Evolutionary conservation across 495 filamentous ascomycete genomes (phyloP).

Genomic region (Alectoria sarmentosa): DNA sequence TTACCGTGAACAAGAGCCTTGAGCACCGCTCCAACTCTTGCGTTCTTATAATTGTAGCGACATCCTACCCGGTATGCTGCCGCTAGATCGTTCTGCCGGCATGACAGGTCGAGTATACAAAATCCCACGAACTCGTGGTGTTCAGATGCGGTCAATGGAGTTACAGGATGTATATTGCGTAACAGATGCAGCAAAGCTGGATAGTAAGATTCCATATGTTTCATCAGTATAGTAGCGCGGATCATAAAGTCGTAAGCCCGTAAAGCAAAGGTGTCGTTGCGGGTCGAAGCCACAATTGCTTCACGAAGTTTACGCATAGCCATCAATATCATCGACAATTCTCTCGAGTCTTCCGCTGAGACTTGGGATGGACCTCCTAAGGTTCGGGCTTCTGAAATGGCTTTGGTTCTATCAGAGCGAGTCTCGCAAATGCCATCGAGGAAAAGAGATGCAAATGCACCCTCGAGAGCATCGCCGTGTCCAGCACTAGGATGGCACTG

Average conservation of each 20-base stretch:
- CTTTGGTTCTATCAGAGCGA: constrained; percentile 5
- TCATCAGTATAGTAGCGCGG: constrained; percentile 68
- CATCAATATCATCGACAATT: constrained; percentile 53
- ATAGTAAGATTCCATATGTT: constrained; percentile 80
- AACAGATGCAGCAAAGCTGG: constrained; percentile 78
- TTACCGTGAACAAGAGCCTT: constrained; percentile 69
- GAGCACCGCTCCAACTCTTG: constrained; percentile 59
- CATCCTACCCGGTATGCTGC: constrained; percentile 59
- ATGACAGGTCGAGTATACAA: constrained; percentile 80
- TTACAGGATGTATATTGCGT: constrained; percentile 54
- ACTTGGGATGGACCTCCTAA: constrained; percentile 25
- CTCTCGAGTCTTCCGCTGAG: constrained; percentile 37
- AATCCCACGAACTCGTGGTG: constrained; percentile 72
- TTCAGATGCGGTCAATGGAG: constrained; percentile 59
- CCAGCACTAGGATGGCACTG: constrained; percentile 69
- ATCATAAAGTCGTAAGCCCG: constrained; percentile 35
- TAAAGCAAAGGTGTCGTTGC: constrained; percentile 49
- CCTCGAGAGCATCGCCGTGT: constrained; percentile 60
- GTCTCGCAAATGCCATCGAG: not conserved
- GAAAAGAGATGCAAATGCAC: constrained; percentile 44
- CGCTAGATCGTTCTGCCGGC: constrained; percentile 67
- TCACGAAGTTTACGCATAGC: constrained; percentile 91
- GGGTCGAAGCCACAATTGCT: constrained; percentile 66
- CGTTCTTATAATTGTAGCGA: constrained; percentile 49
- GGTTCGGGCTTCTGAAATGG: constrained; percentile 15